Conservation (phyloP, 75 land plant species). For the Chamaecyparis obtusa region DNA sequence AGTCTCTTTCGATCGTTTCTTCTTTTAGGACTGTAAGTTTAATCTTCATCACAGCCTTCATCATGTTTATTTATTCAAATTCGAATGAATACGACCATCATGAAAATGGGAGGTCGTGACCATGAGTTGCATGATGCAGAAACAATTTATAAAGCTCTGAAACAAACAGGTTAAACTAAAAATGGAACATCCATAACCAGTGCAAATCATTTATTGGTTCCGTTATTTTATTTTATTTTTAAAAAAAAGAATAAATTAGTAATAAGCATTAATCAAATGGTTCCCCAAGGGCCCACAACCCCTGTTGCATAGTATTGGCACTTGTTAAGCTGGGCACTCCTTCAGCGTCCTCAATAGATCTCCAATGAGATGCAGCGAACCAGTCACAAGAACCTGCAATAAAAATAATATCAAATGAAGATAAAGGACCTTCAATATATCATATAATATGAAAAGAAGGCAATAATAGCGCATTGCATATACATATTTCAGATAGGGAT, state of each 20-base stretch:
- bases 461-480: background rate
- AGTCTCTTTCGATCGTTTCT: background rate
- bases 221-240: background rate
- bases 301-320: background rate
- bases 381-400: constrained; percentile 79
- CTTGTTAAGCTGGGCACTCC: constrained; percentile 8
- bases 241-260: background rate
- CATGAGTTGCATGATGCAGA: too few species aligned
- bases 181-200: background rate
- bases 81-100: too few species aligned
- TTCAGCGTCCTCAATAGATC: constrained; percentile 65
- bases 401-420: background rate
- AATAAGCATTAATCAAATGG: background rate
- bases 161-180: background rate
- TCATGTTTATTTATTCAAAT: too few species aligned
- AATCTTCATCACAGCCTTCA: too few species aligned
- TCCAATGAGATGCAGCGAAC: constrained; percentile 79
- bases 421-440: background rate
- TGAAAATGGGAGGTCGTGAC: too few species aligned
- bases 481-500: background rate
- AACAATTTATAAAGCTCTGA: too few species aligned
- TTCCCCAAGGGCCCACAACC: background rate
- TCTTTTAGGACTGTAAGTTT: too few species aligned
- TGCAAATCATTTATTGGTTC: background rate
- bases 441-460: background rate